Evolutionary conservation across 2,329 filamentous ascomycete species (phyloP), one percentile per base, ranked within the genome.

Genomic region (Colletotrichum incanum): DNA sequence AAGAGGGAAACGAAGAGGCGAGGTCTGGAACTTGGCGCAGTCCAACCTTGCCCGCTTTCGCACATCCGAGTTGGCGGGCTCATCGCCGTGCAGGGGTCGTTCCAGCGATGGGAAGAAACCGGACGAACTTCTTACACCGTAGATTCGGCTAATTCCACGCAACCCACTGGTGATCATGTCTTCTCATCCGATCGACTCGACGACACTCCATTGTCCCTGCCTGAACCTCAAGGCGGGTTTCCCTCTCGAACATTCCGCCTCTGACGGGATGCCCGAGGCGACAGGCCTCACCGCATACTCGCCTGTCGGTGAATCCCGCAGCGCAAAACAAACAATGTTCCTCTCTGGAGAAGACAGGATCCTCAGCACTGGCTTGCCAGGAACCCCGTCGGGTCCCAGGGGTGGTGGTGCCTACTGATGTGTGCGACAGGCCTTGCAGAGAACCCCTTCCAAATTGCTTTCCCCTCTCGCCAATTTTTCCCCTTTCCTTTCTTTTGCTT

Each of bases 61-160:
- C 34, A 14, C 26, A 26, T 43, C 45, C 16, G 47, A 52, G 18
- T 34, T 28, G 16, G 8, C 37, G 23, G 34, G 20, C 47, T 63
- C 31, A 14, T 63, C 34, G 31, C 47, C 60, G 23, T 23, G 37
- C 26, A 60, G 58, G 41, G 58, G 26, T 47, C 45, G 45, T 23
- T 52, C 43, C 34, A 50, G 31, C 47, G 34, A 52, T 23, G 45
- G 47, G 20, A 18, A 50, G 34, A 43, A 23, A 61, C 9, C 20
- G 34, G 45, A 63, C 47, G 34, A 50, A 52, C 23, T 41, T 6
- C 20, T 56, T 28, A 67, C 68, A 71, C 68, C 68, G 68, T 64
- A 71, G 49, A 31, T 71, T 67, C 56, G 63, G 63, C 39, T 26
- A n/a, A 12, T 52, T 52, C 34, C 43, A 26, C 12, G 5, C 20